Percentiles rank a stretch among this genome's conserved stretches.
These are phyloP conservation scores for Citrus reticulata DNA, from an alignment of 345 rosid genomes.

Conservation along the genomic window DNA sequence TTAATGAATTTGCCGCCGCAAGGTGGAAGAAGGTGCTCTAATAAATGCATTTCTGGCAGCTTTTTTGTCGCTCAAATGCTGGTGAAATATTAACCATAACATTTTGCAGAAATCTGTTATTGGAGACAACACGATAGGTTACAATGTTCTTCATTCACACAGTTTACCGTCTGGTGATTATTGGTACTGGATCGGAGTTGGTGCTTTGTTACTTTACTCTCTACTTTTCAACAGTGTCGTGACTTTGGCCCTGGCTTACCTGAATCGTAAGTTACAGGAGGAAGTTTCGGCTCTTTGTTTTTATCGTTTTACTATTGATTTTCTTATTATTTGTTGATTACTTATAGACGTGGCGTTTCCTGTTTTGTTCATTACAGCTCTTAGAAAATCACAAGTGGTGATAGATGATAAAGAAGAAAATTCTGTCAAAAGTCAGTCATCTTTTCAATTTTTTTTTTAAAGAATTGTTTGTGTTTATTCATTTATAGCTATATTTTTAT, in stretches of 20 bases:
- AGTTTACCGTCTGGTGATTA: slow-evolving; percentile 43
- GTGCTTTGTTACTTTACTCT: slow-evolving; percentile 53
- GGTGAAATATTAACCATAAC: slow-evolving; percentile 2
- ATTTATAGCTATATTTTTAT: neutral
- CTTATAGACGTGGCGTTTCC: neutral
- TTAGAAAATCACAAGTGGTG: slow-evolving; percentile 44
- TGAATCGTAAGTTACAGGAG: slow-evolving; percentile 57
- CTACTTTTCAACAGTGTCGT: slow-evolving; percentile 63
- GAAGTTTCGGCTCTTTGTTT: neutral
- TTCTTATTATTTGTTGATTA: neutral
- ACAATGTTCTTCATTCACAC: slow-evolving; percentile 50
- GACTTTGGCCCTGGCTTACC: slow-evolving; percentile 67
- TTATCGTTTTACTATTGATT: neutral
- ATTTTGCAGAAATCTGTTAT: slow-evolving; percentile 53
- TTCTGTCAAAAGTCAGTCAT: slow-evolving; percentile 21
- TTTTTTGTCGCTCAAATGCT: neutral
- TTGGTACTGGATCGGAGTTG: slow-evolving; percentile 93
- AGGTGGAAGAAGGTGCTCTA: slow-evolving; percentile 68
- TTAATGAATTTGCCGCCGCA: slow-evolving; percentile 76
- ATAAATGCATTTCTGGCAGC: neutral
- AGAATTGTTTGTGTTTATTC: neutral
- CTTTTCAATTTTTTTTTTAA: neutral
- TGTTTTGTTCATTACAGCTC: slow-evolving; percentile 44
- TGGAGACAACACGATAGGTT: slow-evolving; percentile 51
- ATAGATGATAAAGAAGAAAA: slow-evolving; percentile 41